Base-by-base conservation (phyloP, 805 yeast species). In the Sugiyamaella floridensis region DNA sequence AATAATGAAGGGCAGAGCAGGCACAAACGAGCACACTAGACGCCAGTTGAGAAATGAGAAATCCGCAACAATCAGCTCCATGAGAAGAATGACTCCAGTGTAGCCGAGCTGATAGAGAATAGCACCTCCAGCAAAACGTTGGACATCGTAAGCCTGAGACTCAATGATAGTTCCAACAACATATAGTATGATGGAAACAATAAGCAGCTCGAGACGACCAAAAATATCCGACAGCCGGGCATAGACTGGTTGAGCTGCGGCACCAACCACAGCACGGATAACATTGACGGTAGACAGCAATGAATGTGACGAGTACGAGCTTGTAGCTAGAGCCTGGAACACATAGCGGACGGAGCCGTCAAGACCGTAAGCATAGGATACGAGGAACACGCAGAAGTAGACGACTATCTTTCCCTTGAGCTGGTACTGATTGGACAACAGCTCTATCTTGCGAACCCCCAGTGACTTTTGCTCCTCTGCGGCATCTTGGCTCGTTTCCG, bases 1-100 rank as follows among this genome's bases (percentile, higher is more conserved):
- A 67, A 86, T 81, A 60, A 86, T 79, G 60, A 77, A 83, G 1
- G 92, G 92, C 61, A 81, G 72, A 3, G 88, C 80, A 20, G 90
- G 88, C 40, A 82, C 70, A 58, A 82, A 80, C 37, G 85, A 79
- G 59, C 75, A 77, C 45, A 79, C 72, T 59, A 85, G 74, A 72
- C 93, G 80, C 85, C 89, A 83, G 64, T 79, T 83, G 61, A 85
- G 72, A 55, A 76, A 73, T 7, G 90, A 82, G 62, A 80, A 74
- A 67, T 86, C 95, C 1, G 87, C 82, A 54, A 81, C 65, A 43
- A 85, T 71, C 40, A 85, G 69, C 58, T 81, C 75, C 37, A 83
- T 64, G 47, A 82, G 67, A 50, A 85, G 70, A 40, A 80, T 71
- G 19, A 81, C 73, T 55, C 90, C 89, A 29, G 84, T 78, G 65